Conservation (phyloP, 2,329 filamentous ascomycete species). For the Lecanosticta acicola region DNA sequence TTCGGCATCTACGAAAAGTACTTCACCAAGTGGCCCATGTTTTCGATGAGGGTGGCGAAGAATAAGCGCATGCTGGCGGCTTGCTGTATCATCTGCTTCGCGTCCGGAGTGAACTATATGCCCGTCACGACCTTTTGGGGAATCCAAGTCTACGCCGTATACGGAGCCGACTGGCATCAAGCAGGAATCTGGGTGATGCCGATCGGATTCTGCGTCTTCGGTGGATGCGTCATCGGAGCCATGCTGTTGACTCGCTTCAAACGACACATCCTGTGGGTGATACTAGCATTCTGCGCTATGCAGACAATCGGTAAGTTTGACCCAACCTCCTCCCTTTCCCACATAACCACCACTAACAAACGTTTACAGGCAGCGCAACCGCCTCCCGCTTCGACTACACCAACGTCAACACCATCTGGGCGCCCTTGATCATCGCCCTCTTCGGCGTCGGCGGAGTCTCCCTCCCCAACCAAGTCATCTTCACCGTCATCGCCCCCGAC, state of each 20-base stretch:
- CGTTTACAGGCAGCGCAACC: constrained; percentile 17
- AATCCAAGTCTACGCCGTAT: constrained; percentile 57
- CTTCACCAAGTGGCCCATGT: constrained; percentile 26
- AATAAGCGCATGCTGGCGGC: constrained; percentile 25
- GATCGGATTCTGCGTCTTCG: constrained; percentile 57
- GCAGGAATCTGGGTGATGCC: constrained; percentile 59
- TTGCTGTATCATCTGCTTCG: constrained; percentile 18
- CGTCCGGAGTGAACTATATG: constrained; percentile 32
- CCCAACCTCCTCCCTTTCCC: neutral
- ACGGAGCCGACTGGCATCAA: constrained; percentile 36
- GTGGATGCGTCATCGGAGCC: constrained; percentile 54
- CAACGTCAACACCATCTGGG: constrained; percentile 29
- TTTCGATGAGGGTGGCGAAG: constrained; percentile 23
- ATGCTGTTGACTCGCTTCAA: constrained; percentile 52
- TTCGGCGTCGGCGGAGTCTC: constrained; percentile 62
- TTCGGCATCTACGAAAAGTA: constrained; percentile 22
- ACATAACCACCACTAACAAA: neutral
- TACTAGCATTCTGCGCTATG: constrained; percentile 54
- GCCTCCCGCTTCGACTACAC: constrained; percentile 20
- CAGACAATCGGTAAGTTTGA: constrained; percentile 53
- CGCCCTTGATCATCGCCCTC: constrained; percentile 53
- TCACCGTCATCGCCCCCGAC: constrained; percentile 63
- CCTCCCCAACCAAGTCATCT: constrained; percentile 60
- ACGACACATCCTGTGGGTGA: constrained; percentile 53
- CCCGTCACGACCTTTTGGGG: constrained; percentile 53